Percentiles rank a stretch among this genome's conserved stretches.
Conservation (phyloP, 805 yeast species). For the Cyberlindnera meyerae region DNA sequence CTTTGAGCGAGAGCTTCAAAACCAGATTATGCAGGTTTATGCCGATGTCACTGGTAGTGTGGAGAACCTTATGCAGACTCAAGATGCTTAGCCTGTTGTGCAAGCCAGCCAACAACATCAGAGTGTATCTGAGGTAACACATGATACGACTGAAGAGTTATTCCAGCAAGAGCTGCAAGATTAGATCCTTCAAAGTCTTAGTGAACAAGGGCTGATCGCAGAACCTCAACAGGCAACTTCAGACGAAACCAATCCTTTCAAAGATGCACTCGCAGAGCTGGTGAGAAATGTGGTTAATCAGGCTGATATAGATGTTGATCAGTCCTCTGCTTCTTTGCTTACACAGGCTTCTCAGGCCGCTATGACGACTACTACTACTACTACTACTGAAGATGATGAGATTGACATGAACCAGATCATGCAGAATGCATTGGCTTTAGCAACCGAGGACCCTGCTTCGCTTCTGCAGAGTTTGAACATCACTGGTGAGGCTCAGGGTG, state of each 20-base stretch:
- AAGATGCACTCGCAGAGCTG: slow-evolving; percentile 51
- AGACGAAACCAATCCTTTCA: slow-evolving; percentile 33
- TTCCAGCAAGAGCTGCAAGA: slow-evolving; percentile 21
- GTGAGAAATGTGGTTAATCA: slow-evolving; percentile 49
- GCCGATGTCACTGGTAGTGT: slow-evolving; percentile 15
- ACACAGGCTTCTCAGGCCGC: background rate
- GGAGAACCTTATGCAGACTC: slow-evolving; percentile 1
- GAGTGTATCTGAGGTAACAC: too few relatives aligned
- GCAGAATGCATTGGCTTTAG: slow-evolving; percentile 75
- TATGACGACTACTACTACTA: too few relatives aligned
- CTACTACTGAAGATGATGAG: slow-evolving; percentile 34
- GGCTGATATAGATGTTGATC: slow-evolving; percentile 14
- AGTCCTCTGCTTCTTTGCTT: background rate
- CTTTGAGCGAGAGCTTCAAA: slow-evolving; percentile 20
- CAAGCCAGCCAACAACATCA: slow-evolving; percentile 6
- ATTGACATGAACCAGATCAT: slow-evolving; percentile 68
- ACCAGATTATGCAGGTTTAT: slow-evolving; percentile 23
- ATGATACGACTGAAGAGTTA: slow-evolving; percentile 5
- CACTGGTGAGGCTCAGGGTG: slow-evolving; percentile 12
- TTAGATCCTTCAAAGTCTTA: slow-evolving; percentile 20
- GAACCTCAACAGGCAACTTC: background rate
- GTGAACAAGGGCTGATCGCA: slow-evolving; percentile 11
- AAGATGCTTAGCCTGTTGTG: too few relatives aligned
- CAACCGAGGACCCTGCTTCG: slow-evolving; percentile 55
- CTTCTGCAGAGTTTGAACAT: slow-evolving; percentile 35